Evolutionary conservation across 371 early-diverging fungal genomes (phyloP).

Genomic region (Parasitella parasitica): DNA sequence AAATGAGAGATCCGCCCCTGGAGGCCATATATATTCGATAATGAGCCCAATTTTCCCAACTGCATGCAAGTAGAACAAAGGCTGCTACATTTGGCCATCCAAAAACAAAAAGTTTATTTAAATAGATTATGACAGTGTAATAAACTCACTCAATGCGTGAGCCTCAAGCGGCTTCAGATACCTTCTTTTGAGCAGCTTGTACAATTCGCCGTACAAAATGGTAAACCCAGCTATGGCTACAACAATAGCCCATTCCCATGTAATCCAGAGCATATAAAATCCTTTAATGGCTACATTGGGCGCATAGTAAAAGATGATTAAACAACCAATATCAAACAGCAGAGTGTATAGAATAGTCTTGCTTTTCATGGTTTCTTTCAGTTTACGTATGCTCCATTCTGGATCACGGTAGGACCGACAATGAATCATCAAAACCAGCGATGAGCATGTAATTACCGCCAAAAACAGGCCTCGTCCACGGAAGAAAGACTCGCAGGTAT

Average conservation of each 20-base stretch:
- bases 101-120: no score
- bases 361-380: conserved; percentile 46
- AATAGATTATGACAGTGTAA: no score
- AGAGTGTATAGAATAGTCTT: conserved; percentile 50
- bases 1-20: no score
- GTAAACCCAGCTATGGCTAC: conserved; percentile 51
- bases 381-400: conserved; percentile 50
- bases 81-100: no score
- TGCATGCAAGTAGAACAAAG: no score
- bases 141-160: conserved; percentile 2
- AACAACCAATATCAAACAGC: conserved; percentile 44
- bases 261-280: conserved; percentile 62
- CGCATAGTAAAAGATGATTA: conserved; percentile 65
- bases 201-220: conserved; percentile 55
- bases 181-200: conserved; percentile 35
- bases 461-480: conserved; percentile 65
- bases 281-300: conserved; percentile 63
- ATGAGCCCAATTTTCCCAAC: no score
- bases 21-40: no score
- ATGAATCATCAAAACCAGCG: conserved; percentile 65
- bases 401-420: conserved; percentile 62
- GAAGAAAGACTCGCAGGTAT: conserved; percentile 62
- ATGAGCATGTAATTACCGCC: conserved; percentile 52
- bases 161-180: conserved; percentile 29
- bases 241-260: conserved; percentile 75